Evolutionary conservation across 2,329 filamentous ascomycete species (phyloP).

Genomic region (Fusarium luffae): DNA sequence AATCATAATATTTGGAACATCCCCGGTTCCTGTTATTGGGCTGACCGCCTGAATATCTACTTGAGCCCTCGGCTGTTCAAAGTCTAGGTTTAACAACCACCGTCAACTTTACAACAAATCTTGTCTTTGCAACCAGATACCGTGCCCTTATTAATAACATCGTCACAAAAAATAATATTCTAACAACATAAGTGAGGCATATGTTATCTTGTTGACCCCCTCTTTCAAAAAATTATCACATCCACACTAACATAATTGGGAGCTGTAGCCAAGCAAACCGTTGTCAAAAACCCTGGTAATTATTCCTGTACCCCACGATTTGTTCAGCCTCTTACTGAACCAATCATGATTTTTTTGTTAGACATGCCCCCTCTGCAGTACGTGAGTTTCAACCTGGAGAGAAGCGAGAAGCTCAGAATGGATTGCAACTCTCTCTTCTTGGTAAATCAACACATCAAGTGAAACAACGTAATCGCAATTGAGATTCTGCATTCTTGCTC

Average conservation of each 20-base stretch:
- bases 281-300: conserved; percentile 7
- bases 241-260: neutral
- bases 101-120: neutral
- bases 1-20: neutral
- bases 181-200: conserved; percentile 4
- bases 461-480: conserved; percentile 10
- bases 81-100: neutral
- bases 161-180: neutral
- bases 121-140: neutral
- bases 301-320: conserved; percentile 27
- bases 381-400: conserved; percentile 6
- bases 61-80: neutral
- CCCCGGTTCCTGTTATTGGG: neutral
- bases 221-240: neutral
- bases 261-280: conserved; percentile 10
- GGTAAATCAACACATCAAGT: neutral
- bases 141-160: neutral
- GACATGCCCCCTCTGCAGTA: neutral
- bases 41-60: neutral
- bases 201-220: neutral
- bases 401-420: neutral
- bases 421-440: neutral
- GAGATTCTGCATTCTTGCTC: neutral
- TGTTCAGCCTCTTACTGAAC: neutral
- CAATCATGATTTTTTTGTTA: conserved; percentile 9